Percentiles rank a stretch among this genome's conserved stretches.
These are phyloP conservation scores for Solioccasus polychromus DNA, from an alignment of 768 basidiomycete genomes.

Conservation along the genomic window DNA sequence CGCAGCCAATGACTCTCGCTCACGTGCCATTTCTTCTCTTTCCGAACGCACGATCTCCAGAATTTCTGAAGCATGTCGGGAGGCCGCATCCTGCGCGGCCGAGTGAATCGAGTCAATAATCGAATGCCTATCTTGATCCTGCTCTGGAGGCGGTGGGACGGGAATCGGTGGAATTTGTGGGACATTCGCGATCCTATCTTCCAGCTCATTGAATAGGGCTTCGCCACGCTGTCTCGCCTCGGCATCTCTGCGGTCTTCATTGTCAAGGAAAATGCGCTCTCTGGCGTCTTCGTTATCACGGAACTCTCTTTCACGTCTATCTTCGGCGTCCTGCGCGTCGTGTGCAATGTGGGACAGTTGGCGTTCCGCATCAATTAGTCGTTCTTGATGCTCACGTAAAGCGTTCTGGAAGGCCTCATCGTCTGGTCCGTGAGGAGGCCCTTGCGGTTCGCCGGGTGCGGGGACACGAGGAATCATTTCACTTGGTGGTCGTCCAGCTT, in stretches of 20 bases:
- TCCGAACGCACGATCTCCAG: slow-evolving; percentile 56
- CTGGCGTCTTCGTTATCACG: slow-evolving; percentile 63
- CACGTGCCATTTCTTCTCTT: slow-evolving; percentile 54
- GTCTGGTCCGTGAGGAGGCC: slow-evolving; percentile 21
- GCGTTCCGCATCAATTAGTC: slow-evolving; percentile 53
- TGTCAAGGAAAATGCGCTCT: slow-evolving; percentile 56
- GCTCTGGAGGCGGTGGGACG: slow-evolving; percentile 14
- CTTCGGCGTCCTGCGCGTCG: slow-evolving; percentile 57
- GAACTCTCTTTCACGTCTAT: slow-evolving; percentile 62
- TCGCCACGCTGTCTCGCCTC: slow-evolving; percentile 46
- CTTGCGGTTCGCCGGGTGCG: slow-evolving; percentile 15
- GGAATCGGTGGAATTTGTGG: slow-evolving; percentile 23
- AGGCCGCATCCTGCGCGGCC: slow-evolving; percentile 52
- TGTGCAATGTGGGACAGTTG: slow-evolving; percentile 47
- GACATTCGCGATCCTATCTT: slow-evolving; percentile 26
- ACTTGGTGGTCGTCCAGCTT: slow-evolving; percentile 18
- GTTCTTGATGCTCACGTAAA: slow-evolving; percentile 45
- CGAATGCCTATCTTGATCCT: slow-evolving; percentile 29
- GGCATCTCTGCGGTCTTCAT: slow-evolving; percentile 54
- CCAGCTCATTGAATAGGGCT: slow-evolving; percentile 22
- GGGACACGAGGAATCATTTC: slow-evolving; percentile 28
- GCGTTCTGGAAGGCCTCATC: slow-evolving; percentile 42
- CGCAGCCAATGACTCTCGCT: slow-evolving; percentile 50
- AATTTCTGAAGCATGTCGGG: slow-evolving; percentile 56
- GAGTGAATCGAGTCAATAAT: slow-evolving; percentile 37